These are phyloP conservation scores for Leptographium galeiforme DNA, from an alignment of 2,329 filamentous ascomycete genomes.

Conservation along the genomic window DNA sequence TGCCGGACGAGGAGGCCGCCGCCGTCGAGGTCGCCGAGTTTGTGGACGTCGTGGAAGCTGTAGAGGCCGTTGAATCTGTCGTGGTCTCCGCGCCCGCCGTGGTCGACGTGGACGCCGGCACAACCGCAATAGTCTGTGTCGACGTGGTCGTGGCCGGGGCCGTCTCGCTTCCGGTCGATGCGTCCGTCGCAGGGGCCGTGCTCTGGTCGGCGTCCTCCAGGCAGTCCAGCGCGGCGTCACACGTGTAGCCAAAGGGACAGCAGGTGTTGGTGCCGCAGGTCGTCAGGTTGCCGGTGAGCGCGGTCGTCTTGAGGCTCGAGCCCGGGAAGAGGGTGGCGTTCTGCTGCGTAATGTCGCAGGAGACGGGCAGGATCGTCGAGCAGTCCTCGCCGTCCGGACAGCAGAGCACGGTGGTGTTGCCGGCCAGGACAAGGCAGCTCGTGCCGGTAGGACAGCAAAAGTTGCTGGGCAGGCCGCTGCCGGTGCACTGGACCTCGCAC, in stretches of 20 bases:
- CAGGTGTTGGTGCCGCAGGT: constrained; percentile 45
- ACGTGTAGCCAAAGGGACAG: constrained; percentile 62
- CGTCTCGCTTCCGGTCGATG: constrained; percentile 10
- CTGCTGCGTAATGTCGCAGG: constrained; percentile 51
- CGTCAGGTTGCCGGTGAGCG: constrained; percentile 40
- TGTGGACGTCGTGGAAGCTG: constrained; percentile 11
- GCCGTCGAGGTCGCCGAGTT: constrained; percentile 6
- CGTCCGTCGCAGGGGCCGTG: constrained; percentile 12
- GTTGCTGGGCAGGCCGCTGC: constrained; percentile 37
- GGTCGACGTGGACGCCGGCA: neutral
- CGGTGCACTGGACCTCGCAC: constrained; percentile 25
- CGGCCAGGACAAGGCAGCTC: constrained; percentile 48
- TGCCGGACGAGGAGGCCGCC: constrained; percentile 4
- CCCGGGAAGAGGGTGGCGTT: constrained; percentile 42
- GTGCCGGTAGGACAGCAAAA: constrained; percentile 51
- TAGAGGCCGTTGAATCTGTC: constrained; percentile 10
- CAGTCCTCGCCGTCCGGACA: constrained; percentile 50
- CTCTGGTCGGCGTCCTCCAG: constrained; percentile 37
- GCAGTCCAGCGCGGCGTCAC: constrained; percentile 37
- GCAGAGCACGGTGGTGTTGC: constrained; percentile 55
- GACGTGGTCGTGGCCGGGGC: constrained; percentile 1
- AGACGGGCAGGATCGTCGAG: constrained; percentile 46
- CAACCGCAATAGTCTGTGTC: neutral
- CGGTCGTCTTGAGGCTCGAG: constrained; percentile 52
- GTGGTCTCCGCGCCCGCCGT: neutral